phyloP scores from a whole-genome alignment of 2,329 filamentous ascomycete genomes.

The Colletotrichum costaricense region DNA sequence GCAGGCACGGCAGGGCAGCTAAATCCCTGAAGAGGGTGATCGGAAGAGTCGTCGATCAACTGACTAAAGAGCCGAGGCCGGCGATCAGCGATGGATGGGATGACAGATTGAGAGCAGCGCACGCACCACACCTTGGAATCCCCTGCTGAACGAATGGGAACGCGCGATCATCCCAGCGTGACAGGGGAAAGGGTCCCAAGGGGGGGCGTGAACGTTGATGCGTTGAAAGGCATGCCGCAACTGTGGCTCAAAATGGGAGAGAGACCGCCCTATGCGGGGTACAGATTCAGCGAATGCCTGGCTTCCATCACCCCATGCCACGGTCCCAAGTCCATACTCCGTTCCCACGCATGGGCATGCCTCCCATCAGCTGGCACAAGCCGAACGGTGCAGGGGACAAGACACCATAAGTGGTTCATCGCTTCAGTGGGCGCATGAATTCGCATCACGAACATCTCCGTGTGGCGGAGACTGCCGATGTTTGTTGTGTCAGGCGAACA shows the following conservation, averaged over 20 bases:
- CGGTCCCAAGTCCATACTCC: not conserved
- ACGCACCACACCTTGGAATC: slow-evolving; percentile 28
- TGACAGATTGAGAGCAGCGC: slow-evolving; percentile 27
- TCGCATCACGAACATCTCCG: slow-evolving; percentile 10
- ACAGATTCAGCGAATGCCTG: not conserved
- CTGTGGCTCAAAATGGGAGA: slow-evolving; percentile 13
- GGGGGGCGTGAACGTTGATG: slow-evolving; percentile 12
- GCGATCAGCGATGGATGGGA: slow-evolving; percentile 36
- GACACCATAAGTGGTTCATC: slow-evolving; percentile 16
- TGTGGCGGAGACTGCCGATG: slow-evolving; percentile 11
- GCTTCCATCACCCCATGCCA: not conserved
- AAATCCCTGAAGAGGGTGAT: slow-evolving; percentile 26
- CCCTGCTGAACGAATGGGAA: slow-evolving; percentile 27
- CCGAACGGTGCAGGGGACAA: slow-evolving; percentile 7
- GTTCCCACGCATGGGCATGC: slow-evolving; percentile 18
- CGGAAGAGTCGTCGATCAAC: slow-evolving; percentile 32
- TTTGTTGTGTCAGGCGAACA: slow-evolving; percentile 10
- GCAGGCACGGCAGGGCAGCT: slow-evolving; percentile 9
- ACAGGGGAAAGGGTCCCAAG: not conserved
- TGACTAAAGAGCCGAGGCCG: slow-evolving; percentile 33
- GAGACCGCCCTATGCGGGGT: slow-evolving; percentile 26
- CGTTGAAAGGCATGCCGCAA: not conserved
- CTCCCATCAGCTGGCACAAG: slow-evolving; percentile 18
- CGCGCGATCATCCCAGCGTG: not conserved
- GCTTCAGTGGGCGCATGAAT: slow-evolving; percentile 17